Evolutionary conservation across 768 basidiomycete genomes (phyloP).

Genomic region (Rhizopogon roseolus): DNA sequence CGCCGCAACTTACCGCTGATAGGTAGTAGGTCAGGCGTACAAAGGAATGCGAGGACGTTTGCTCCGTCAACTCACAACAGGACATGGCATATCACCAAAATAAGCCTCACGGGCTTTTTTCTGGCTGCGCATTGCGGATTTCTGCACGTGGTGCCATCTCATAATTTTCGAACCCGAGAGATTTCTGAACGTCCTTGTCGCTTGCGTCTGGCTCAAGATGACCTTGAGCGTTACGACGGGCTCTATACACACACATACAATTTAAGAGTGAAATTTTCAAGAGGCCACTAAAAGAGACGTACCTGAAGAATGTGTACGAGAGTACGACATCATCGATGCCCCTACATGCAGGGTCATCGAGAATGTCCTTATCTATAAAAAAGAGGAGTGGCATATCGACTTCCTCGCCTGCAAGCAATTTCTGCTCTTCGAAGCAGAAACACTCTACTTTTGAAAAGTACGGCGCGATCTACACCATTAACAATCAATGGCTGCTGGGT

Average conservation of each 20-base stretch:
- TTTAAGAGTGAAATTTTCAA: background rate
- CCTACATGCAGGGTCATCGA: conserved; percentile 87
- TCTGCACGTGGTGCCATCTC: conserved; percentile 39
- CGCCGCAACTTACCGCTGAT: background rate
- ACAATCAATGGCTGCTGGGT: background rate
- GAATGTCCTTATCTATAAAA: conserved; percentile 96
- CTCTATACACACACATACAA: conserved; percentile 40
- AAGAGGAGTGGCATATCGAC: conserved; percentile 98
- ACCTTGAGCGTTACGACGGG: conserved; percentile 78
- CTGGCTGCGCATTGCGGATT: conserved; percentile 14
- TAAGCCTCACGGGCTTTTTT: background rate
- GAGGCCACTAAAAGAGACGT: conserved; percentile 16
- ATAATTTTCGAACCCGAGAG: conserved; percentile 69
- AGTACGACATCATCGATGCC: conserved; percentile 88
- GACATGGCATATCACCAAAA: background rate
- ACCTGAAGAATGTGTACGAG: conserved; percentile 98
- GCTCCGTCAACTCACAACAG: no score
- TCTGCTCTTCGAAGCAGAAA: conserved; percentile 99
- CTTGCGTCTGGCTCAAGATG: conserved; percentile 89
- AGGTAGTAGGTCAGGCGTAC: background rate
- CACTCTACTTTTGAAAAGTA: conserved; percentile 99
- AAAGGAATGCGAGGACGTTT: background rate
- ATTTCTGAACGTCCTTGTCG: conserved; percentile 73
- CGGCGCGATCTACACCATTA: conserved; percentile 71
- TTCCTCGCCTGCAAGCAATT: conserved; percentile 89